These are phyloP conservation scores for Onygenales sp. DNA, from an alignment of 2,329 filamentous ascomycete genomes.

Conservation along the genomic window DNA sequence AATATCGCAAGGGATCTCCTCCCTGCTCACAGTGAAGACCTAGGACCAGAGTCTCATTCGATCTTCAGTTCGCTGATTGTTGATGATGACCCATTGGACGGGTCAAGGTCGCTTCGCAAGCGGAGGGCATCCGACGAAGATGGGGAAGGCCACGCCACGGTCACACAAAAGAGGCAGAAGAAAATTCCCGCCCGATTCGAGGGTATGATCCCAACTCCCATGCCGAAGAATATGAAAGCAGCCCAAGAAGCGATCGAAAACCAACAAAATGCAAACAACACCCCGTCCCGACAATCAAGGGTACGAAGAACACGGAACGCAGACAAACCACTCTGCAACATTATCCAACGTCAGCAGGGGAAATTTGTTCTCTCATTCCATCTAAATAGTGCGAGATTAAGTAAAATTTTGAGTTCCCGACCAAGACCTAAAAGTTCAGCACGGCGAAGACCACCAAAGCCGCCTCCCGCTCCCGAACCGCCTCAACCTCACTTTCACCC, in stretches of 20 bases:
- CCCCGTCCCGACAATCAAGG: constrained; percentile 39
- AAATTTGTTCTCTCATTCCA: constrained; percentile 51
- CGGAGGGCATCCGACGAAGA: constrained; percentile 68
- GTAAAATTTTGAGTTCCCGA: constrained; percentile 49
- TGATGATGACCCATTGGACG: constrained; percentile 64
- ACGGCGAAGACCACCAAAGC: constrained; percentile 35
- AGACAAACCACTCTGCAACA: constrained; percentile 30
- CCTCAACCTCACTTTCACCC: constrained; percentile 50
- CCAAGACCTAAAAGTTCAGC: constrained; percentile 49
- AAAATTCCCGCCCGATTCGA: constrained; percentile 22
- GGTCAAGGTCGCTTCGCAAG: constrained; percentile 69
- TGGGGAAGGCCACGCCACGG: constrained; percentile 37
- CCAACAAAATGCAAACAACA: constrained; percentile 34
- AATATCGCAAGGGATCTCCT: constrained; percentile 63
- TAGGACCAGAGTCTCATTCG: constrained; percentile 63
- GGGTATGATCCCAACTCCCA: constrained; percentile 7
- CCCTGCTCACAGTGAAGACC: constrained; percentile 55
- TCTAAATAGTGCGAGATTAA: constrained; percentile 49
- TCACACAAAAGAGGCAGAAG: constrained; percentile 41
- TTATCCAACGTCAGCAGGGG: constrained; percentile 31
- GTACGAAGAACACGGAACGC: constrained; percentile 45
- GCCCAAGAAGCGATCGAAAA: constrained; percentile 39
- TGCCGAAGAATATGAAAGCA: constrained; percentile 1
- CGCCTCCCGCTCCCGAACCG: constrained; percentile 29
- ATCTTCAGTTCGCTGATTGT: constrained; percentile 65